A percentile compares a stretch with the other conserved stretches of the same genome.
These are phyloP conservation scores for Crotalaria pallida DNA, from an alignment of 306 rosid species.

Conservation along the genomic window DNA sequence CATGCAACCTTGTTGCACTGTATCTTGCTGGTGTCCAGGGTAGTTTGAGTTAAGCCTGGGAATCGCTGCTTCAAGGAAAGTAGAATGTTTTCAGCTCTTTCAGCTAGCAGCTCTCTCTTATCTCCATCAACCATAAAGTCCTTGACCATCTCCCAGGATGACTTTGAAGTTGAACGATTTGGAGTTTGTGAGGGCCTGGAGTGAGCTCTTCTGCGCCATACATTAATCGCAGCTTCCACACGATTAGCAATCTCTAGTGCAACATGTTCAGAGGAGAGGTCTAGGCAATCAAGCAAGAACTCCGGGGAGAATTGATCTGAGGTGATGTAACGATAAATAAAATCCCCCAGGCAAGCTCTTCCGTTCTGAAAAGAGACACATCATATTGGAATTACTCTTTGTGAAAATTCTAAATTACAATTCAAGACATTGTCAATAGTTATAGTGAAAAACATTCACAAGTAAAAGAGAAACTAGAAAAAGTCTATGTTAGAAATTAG, in stretches of 20 bases:
- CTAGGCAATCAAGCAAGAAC: constrained; percentile 83
- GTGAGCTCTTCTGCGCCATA: constrained; percentile 80
- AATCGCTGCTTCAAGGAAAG: constrained; percentile 74
- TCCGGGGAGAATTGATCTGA: constrained; percentile 81
- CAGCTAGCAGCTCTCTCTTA: constrained; percentile 78
- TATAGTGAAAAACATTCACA: background rate
- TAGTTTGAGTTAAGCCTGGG: constrained; percentile 84
- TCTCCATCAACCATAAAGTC: constrained; percentile 85
- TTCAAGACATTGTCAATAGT: constrained; percentile 6
- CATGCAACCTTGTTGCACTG: constrained; percentile 73
- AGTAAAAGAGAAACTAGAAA: background rate
- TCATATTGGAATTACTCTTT: background rate
- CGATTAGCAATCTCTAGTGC: constrained; percentile 94
- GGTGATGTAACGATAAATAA: constrained; percentile 74
- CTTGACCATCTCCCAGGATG: constrained; percentile 91
- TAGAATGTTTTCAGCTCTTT: constrained; percentile 77
- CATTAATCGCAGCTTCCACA: constrained; percentile 72
- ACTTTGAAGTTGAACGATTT: constrained; percentile 70
- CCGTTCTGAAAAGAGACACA: constrained; percentile 57
- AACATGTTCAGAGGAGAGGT: constrained; percentile 85
- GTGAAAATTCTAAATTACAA: background rate
- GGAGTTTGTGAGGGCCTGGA: constrained; percentile 45
- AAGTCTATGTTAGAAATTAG: background rate
- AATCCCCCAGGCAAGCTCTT: constrained; percentile 83
- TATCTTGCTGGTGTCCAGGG: constrained; percentile 84